These are phyloP conservation scores for Lithocarpus polystachyus DNA, from an alignment of 306 rosid species.

Conservation along the genomic window DNA sequence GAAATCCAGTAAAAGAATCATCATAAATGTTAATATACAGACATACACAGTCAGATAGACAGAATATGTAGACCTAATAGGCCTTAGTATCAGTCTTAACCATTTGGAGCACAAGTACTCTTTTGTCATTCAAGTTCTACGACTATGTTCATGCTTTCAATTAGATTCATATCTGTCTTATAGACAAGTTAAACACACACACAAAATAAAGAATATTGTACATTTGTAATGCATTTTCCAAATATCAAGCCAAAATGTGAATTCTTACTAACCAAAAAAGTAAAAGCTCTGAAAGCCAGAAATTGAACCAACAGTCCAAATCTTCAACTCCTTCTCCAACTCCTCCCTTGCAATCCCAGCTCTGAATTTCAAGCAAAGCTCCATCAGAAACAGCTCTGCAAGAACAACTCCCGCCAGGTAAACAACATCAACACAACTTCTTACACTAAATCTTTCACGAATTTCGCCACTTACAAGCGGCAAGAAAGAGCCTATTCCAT, in stretches of 20 bases:
- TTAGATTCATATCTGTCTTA: not conserved
- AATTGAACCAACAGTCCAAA: slow-evolving; percentile 67
- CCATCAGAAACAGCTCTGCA: slow-evolving; percentile 54
- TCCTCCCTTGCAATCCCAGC: slow-evolving; percentile 31
- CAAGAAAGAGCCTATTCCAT: slow-evolving; percentile 44
- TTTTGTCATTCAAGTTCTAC: not conserved
- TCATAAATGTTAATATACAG: not conserved
- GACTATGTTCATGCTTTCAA: not conserved
- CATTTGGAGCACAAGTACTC: not conserved
- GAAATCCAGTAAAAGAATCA: not conserved
- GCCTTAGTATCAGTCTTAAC: not conserved
- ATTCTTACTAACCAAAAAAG: slow-evolving; percentile 61
- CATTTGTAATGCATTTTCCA: not conserved
- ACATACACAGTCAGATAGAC: slow-evolving; percentile 3
- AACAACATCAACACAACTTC: slow-evolving; percentile 41
- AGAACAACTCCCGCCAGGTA: slow-evolving; percentile 62
- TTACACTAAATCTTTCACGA: slow-evolving; percentile 32
- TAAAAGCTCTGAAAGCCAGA: slow-evolving; percentile 50
- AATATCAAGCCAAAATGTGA: not conserved
- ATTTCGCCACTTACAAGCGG: slow-evolving; percentile 58
- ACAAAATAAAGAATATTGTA: not conserved
- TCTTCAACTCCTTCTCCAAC: slow-evolving; percentile 49
- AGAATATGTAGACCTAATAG: not conserved
- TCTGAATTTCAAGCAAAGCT: slow-evolving; percentile 41
- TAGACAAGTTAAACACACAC: not conserved